Evolutionary conservation across 2,329 filamentous ascomycete genomes (phyloP).

Genomic region (Epichloe aotearoae): DNA sequence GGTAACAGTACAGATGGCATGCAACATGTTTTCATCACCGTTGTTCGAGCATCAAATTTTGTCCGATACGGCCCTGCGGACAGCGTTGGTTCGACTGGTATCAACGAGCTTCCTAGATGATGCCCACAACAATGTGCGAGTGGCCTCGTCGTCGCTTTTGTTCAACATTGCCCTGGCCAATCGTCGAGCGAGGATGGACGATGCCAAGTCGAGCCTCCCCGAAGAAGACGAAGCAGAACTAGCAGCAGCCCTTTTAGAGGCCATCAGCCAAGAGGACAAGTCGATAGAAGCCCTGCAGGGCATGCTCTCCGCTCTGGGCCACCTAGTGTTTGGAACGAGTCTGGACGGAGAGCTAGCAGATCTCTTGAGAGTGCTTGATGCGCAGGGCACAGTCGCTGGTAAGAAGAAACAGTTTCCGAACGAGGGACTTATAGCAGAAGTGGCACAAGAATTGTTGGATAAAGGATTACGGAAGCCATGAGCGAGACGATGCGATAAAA

Average conservation of each 20-base stretch:
- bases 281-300: slow-evolving; percentile 65
- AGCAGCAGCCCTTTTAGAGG: slow-evolving; percentile 67
- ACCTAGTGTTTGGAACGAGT: slow-evolving; percentile 58
- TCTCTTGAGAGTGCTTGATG: slow-evolving; percentile 66
- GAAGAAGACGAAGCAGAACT: slow-evolving; percentile 69
- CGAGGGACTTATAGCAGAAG: slow-evolving; percentile 42
- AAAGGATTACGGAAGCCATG: slow-evolving; percentile 31
- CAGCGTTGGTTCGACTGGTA: slow-evolving; percentile 53
- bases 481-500: neutral
- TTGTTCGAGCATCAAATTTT: slow-evolving; percentile 57
- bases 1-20: slow-evolving; percentile 69
- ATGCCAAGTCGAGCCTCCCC: slow-evolving; percentile 42
- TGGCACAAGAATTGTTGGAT: slow-evolving; percentile 37
- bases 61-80: slow-evolving; percentile 34
- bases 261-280: slow-evolving; percentile 42
- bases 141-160: slow-evolving; percentile 68
- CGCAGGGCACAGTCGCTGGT: slow-evolving; percentile 45
- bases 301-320: slow-evolving; percentile 61
- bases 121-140: slow-evolving; percentile 58
- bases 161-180: slow-evolving; percentile 70
- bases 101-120: slow-evolving; percentile 70
- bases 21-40: slow-evolving; percentile 70
- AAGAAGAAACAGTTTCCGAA: slow-evolving; percentile 45
- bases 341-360: slow-evolving; percentile 65
- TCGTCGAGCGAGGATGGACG: slow-evolving; percentile 48